These are phyloP conservation scores for Backusella liffmaniae DNA, from an alignment of 192 early-diverging fungal genomes.

Conservation along the genomic window DNA sequence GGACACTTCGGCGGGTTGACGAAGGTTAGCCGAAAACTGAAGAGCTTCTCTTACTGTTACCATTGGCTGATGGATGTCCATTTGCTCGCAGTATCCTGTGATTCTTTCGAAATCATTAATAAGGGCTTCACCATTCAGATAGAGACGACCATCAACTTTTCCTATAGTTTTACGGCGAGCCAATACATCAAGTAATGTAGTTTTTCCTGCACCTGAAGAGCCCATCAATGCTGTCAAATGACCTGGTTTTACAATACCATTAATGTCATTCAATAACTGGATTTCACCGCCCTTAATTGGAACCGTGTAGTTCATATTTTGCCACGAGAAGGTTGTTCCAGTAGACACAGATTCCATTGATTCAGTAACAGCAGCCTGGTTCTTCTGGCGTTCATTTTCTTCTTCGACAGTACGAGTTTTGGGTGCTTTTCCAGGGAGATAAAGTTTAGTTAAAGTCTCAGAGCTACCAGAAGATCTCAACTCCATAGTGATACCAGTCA, in stretches of 20 bases:
- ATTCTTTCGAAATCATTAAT: constrained; percentile 69
- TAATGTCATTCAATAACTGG: constrained; percentile 65
- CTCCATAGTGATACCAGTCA: constrained; percentile 54
- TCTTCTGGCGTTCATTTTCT: constrained; percentile 29
- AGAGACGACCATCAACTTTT: constrained; percentile 59
- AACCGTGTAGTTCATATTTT: constrained; percentile 70
- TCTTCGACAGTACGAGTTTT: constrained; percentile 22
- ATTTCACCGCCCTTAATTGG: constrained; percentile 59
- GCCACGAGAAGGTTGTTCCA: constrained; percentile 59
- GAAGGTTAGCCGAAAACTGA: constrained; percentile 70
- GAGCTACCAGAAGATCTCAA: constrained; percentile 35
- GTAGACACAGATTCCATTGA: constrained; percentile 35
- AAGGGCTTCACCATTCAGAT: constrained; percentile 58
- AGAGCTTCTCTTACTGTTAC: constrained; percentile 80
- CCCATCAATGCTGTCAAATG: constrained; percentile 81
- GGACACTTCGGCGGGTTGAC: constrained; percentile 64
- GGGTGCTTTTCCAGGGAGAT: constrained; percentile 39
- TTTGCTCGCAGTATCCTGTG: constrained; percentile 82
- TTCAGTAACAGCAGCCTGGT: constrained; percentile 33
- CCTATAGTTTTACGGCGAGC: constrained; percentile 74
- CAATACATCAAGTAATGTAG: constrained; percentile 71
- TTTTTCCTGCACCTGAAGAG: constrained; percentile 72
- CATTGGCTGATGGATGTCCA: constrained; percentile 73
- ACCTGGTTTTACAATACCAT: constrained; percentile 70
- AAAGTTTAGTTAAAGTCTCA: constrained; percentile 48